phyloP scores from a whole-genome alignment of 2,329 filamentous ascomycete genomes.

The Fusarium sp. region DNA sequence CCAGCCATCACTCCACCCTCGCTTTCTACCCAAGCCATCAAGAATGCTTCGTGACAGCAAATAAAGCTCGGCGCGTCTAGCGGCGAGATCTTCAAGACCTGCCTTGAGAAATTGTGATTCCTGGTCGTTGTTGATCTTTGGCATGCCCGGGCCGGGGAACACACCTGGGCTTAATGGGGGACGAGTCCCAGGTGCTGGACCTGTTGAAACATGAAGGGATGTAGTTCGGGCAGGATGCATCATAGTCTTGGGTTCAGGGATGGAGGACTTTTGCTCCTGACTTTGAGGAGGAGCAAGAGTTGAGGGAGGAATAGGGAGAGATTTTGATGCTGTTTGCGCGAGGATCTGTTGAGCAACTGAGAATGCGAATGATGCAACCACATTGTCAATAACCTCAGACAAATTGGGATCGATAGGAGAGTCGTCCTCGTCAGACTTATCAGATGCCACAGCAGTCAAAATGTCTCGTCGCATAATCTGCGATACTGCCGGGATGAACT shows the following conservation, averaged over 20 bases:
- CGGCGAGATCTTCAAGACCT: constrained; percentile 84
- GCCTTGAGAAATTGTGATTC: constrained; percentile 64
- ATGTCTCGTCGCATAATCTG: constrained; percentile 84
- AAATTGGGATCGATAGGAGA: constrained; percentile 51
- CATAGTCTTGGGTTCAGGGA: constrained; percentile 76
- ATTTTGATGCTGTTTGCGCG: constrained; percentile 76
- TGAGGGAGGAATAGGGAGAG: constrained; percentile 73
- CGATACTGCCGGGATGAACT: constrained; percentile 85
- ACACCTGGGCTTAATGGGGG: constrained; percentile 61
- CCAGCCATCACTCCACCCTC: constrained; percentile 84
- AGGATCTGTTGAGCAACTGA: constrained; percentile 80
- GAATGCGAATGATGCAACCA: constrained; percentile 83
- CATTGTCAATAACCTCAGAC: constrained; percentile 72
- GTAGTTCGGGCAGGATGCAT: constrained; percentile 74
- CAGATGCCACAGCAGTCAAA: constrained; percentile 65
- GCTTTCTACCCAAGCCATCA: constrained; percentile 75
- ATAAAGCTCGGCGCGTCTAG: constrained; percentile 83
- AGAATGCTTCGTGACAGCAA: constrained; percentile 83
- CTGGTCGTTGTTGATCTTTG: constrained; percentile 53
- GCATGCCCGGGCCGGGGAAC: constrained; percentile 61
- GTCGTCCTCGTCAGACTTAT: constrained; percentile 50
- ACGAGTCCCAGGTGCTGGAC: constrained; percentile 49
- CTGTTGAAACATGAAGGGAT: constrained; percentile 63
- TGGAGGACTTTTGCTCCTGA: constrained; percentile 69
- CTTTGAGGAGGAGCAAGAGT: constrained; percentile 58